Conservation (phyloP, 345 rosid species). For the Syzygium jambos region DNA sequence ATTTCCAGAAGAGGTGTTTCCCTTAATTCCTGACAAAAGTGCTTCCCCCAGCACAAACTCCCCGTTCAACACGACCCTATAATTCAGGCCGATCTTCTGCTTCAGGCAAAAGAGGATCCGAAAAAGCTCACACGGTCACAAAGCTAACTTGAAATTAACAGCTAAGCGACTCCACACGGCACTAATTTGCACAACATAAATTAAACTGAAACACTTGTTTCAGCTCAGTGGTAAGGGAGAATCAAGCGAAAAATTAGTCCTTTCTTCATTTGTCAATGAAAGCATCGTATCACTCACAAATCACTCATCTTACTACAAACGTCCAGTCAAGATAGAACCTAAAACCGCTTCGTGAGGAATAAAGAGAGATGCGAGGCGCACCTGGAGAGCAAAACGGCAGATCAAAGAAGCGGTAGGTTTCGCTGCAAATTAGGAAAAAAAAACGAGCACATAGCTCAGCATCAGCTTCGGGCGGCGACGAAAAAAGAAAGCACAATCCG, state of each 20-base stretch:
- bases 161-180: background rate
- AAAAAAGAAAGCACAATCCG: background rate
- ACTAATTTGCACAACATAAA: background rate
- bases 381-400: conserved; percentile 75
- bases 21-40: background rate
- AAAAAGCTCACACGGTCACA: background rate
- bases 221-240: background rate
- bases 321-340: background rate
- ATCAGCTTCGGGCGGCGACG: background rate
- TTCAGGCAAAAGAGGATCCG: background rate
- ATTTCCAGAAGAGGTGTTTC: background rate
- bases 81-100: too few relatives aligned
- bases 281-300: background rate
- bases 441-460: conserved; percentile 2
- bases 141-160: background rate
- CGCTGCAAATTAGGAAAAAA: conserved; percentile 26
- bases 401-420: conserved; percentile 75
- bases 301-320: background rate
- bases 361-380: conserved; percentile 5
- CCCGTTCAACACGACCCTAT: background rate
- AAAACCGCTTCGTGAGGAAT: background rate
- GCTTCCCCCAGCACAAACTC: background rate
- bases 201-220: background rate
- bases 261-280: background rate
- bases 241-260: background rate